Base-by-base conservation (phyloP, 768 basidiomycete species). In the Pulveroboletus sp. region DNA sequence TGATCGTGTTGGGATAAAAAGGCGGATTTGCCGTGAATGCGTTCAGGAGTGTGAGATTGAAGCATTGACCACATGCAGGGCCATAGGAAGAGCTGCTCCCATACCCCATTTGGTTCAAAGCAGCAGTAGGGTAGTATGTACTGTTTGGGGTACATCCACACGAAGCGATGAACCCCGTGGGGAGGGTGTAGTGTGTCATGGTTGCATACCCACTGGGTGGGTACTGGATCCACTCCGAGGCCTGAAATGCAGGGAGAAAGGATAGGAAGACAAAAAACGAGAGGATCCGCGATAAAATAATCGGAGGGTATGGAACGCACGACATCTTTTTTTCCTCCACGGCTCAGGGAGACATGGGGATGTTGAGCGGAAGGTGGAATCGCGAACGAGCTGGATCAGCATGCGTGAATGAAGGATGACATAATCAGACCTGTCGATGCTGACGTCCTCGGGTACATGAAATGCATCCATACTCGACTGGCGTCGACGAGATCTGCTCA, bases 91-190 rank as follows among this genome's bases (percentile, higher is more conserved):
- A 74, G 49, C 79, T 82, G 61, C 84, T 87, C 0, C 89, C 88
- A 56, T 77, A 92, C 1, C 89, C 89, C 75, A 85, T 81, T 60
- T 89, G 83, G 50, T 75, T 88, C 51, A 92, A 67, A 8, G 89
- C 89, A 9, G 84, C 89, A 1, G 89, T 92, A 6, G 89, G 89
- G 57, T 83, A 89, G 44, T 69, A 61, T 27, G 81, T 83, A 53
- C 82, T 84, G 40, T 73, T 71, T 8, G 77, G 76, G 2, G 81
- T 82, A 64, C 90, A 93, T 49, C 89, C 90, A 59, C 89, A 91
- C 1, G 84, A 73, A 24, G 87, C 86, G 53, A 90, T 60, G 50
- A 69, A 70, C 26, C 65, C 60, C 13, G 63, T 46, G 53, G 71
- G 79, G 8, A 81, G 66, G 36, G 66, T 69, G 62, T 91, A 89